Base-by-base conservation (phyloP, 257 asterid genomes). In the Galeopsis tetrahit region DNA sequence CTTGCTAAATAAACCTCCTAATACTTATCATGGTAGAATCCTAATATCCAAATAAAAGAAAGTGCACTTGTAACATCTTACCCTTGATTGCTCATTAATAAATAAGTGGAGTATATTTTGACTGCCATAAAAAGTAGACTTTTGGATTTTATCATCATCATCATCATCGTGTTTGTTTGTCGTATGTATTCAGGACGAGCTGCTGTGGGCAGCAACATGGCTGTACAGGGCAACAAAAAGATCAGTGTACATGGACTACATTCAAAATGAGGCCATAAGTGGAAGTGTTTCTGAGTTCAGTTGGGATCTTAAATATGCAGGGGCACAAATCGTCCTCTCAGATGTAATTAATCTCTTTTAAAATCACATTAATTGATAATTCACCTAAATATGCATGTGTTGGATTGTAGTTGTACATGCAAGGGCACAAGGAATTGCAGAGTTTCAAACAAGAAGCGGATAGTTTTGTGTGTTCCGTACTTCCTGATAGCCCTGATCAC, bases 121-220 rank as follows among this genome's bases (percentile, higher is more conserved):
- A n/a, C n/a, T n/a, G n/a, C n/a, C n/a, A n/a, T n/a, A n/a, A n/a
- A n/a, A n/a, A n/a, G n/a, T n/a, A n/a, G n/a, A n/a, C n/a, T n/a
- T 21, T 21, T 21, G 28, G 28, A 21, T 21, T 55, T 55, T 55
- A 52, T 52, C 10, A 5, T 15, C 4, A 2, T 15, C 6, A 3
- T 52, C 32, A 15, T 5, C 2, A 46, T 3, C 15, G 14, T 51
- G 28, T 46, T 38, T 10, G 11, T 32, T 3, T 7, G 42, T 38
- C 28, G 0, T 78, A 71, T 21, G 28, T 21, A 21, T 21, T 21
- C 81, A 92, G 98, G 98, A 92, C 71, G 98, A 92, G 83, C 63
- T 92, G 72, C 42, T 92, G 63, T 90, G 98, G 98, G 97, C 97
- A 59, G 96, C 97, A 61, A 81, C 98, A 52, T 92, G 98, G 97